phyloP scores from a whole-genome alignment of 2,329 filamentous ascomycete species.

The Colletotrichum sp. region DNA sequence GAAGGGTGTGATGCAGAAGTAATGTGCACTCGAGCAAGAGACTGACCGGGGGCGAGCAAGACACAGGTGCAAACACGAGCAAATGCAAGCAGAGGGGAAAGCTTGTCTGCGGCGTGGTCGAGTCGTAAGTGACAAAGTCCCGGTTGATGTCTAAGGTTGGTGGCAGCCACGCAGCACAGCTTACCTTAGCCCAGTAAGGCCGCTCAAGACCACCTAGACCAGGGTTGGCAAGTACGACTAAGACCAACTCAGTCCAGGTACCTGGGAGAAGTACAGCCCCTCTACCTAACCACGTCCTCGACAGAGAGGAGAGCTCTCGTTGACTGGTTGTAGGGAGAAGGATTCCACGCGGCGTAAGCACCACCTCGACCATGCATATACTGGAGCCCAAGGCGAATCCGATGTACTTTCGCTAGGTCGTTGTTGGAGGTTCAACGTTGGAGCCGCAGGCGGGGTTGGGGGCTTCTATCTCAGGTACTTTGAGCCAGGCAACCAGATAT shows the following conservation, averaged over 20 bases:
- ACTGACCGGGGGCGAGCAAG: neutral
- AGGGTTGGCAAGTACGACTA: neutral
- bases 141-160: neutral
- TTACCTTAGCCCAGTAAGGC: neutral
- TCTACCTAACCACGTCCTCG: neutral
- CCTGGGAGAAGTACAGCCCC: neutral
- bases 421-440: neutral
- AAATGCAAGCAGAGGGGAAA: neutral
- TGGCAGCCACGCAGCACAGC: conserved; percentile 10
- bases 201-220: neutral
- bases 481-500: neutral
- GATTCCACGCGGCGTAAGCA: conserved; percentile 15
- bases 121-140: neutral
- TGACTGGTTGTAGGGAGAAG: neutral
- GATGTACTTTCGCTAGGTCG: neutral
- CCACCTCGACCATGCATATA: neutral
- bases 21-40: neutral
- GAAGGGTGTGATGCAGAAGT: neutral
- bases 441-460: neutral
- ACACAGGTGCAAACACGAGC: neutral
- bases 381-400: neutral
- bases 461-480: neutral
- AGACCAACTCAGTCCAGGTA: neutral
- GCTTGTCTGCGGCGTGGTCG: conserved; percentile 1
- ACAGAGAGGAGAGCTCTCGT: neutral